Conservation (phyloP, 2,329 filamentous ascomycete genomes). For the Stachybotrys echinatus region DNA sequence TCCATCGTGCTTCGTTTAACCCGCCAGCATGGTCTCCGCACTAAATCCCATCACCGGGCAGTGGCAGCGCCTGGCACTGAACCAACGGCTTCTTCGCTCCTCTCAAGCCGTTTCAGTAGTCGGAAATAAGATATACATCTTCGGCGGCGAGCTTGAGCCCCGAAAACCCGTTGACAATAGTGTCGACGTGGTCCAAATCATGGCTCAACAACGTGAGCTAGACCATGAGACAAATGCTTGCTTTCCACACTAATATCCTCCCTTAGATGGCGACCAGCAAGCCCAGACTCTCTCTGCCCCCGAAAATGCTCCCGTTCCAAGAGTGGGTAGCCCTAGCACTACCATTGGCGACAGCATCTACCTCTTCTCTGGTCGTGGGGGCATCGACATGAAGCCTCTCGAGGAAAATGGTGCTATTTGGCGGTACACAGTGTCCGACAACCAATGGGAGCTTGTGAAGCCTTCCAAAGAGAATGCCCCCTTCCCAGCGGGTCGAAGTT, state of each 20-base stretch:
- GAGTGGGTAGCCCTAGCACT: conserved; percentile 50
- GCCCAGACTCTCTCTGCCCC: conserved; percentile 15
- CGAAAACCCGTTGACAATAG: conserved; percentile 45
- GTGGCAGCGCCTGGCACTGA: conserved; percentile 20
- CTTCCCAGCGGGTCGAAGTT: conserved; percentile 46
- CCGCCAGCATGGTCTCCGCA: no score
- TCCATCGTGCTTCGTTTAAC: no score
- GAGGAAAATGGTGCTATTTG: conserved; percentile 54
- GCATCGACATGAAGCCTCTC: conserved; percentile 52
- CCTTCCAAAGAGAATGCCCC: conserved; percentile 29
- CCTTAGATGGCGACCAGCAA: background rate
- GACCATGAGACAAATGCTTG: no score
- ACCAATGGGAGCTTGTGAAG: conserved; percentile 39
- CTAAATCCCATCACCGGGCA: no score
- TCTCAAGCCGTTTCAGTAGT: conserved; percentile 41
- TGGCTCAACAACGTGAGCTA: conserved; percentile 1
- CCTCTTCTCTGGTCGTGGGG: conserved; percentile 59
- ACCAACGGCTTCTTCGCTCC: conserved; percentile 37
- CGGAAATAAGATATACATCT: conserved; percentile 34
- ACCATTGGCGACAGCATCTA: conserved; percentile 44
- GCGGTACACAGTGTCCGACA: conserved; percentile 37
- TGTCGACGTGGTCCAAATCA: no score
- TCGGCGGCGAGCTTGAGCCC: conserved; percentile 46
- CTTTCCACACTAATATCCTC: no score
- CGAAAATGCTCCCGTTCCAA: conserved; percentile 36